These are phyloP conservation scores for Pholiota molesta DNA, from an alignment of 768 basidiomycete species.

Conservation along the genomic window DNA sequence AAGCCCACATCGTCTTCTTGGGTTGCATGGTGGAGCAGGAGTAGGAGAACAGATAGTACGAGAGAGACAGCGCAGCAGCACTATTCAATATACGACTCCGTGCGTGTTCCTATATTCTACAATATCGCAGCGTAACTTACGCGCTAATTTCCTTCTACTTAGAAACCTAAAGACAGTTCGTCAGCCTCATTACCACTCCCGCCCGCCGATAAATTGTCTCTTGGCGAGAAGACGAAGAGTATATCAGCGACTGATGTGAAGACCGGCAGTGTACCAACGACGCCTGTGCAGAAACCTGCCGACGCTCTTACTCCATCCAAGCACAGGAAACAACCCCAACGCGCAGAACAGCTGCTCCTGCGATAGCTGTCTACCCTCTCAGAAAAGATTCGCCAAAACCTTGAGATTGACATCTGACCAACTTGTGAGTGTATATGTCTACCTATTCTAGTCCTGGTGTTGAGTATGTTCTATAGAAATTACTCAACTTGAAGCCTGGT, in stretches of 20 bases:
- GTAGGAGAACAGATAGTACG: constrained; percentile 37
- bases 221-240: constrained; percentile 11
- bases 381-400: constrained; percentile 84
- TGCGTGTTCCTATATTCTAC: background rate
- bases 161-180: constrained; percentile 14
- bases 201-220: constrained; percentile 1
- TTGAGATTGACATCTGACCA: constrained; percentile 93
- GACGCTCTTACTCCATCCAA: constrained; percentile 10
- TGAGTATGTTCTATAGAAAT: constrained; percentile 57
- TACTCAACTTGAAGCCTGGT: constrained; percentile 80
- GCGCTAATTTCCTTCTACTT: too few species aligned
- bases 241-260: constrained; percentile 7
- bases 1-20: constrained; percentile 69
- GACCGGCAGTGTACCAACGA: constrained; percentile 15
- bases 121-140: too few species aligned
- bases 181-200: constrained; percentile 19
- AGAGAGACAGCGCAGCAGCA: constrained; percentile 16
- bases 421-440: constrained; percentile 55
- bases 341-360: constrained; percentile 16
- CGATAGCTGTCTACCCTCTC: constrained; percentile 12
- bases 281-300: constrained; percentile 38
- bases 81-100: constrained; percentile 13
- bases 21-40: constrained; percentile 85
- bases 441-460: background rate
- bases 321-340: constrained; percentile 12